Percentiles rank a stretch among this genome's conserved stretches.
Evolutionary conservation across 2,329 filamentous ascomycete species (phyloP).

Genomic region (Colletotrichum brevisporum): DNA sequence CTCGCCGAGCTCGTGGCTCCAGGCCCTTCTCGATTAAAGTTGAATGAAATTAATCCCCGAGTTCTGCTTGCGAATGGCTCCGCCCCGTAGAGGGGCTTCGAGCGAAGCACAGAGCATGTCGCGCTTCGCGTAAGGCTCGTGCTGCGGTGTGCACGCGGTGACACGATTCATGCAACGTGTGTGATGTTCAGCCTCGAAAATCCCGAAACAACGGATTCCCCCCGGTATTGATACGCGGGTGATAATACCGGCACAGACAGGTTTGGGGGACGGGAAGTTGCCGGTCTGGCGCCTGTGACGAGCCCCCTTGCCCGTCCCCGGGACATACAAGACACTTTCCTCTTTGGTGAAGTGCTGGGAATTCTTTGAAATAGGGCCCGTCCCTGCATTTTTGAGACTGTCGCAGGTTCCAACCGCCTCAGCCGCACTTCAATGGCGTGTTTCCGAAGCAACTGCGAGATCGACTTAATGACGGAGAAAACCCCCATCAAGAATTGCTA

Average conservation of each 20-base stretch:
- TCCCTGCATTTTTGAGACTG: conserved; percentile 1
- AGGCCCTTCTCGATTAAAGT: conserved; percentile 20
- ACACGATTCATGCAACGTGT: conserved; percentile 30
- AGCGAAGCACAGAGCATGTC: conserved; percentile 28
- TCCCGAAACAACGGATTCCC: conserved; percentile 21
- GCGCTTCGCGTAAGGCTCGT: conserved; percentile 5
- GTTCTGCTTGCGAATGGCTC: conserved; percentile 19
- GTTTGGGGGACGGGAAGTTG: conserved; percentile 5
- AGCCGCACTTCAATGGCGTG: background rate
- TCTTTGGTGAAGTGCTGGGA: background rate
- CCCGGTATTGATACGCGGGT: conserved; percentile 7
- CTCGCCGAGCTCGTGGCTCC: conserved; percentile 11
- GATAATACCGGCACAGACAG: conserved; percentile 6
- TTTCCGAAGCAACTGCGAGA: background rate
- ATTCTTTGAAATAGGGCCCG: conserved; percentile 6
- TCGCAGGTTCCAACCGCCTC: background rate
- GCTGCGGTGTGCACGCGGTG: background rate
- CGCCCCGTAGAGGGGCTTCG: conserved; percentile 27
- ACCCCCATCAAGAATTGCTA: too few species aligned
- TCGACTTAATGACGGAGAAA: too few species aligned
- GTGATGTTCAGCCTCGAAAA: conserved; percentile 21
- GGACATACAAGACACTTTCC: background rate
- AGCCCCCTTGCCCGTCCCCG: background rate
- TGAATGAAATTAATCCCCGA: conserved; percentile 33
- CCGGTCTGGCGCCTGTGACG: conserved; percentile 10